A percentile compares a stretch with the other conserved stretches of the same genome.
Conservation (phyloP, 2,329 filamentous ascomycete genomes). For the Cryphonectria parasitica region DNA sequence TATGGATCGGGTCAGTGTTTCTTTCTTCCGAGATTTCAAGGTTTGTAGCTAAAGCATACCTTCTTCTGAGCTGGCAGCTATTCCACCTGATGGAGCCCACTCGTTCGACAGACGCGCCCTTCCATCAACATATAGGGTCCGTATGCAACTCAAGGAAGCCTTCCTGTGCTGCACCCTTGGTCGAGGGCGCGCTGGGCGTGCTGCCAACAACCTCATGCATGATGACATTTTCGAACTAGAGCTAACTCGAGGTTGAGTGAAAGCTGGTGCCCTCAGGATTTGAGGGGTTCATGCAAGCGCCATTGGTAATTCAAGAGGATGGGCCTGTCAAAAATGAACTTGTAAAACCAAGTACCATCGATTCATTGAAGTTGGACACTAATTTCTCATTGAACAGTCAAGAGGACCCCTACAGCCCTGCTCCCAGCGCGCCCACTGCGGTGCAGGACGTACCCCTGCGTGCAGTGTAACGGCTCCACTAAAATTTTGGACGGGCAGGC, state of each 20-base stretch:
- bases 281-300: neutral
- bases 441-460: conserved; percentile 17
- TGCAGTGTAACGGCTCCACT: conserved; percentile 20
- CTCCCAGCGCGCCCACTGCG: neutral
- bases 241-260: no score
- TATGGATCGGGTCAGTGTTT: conserved; percentile 34
- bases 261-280: neutral
- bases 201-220: conserved; percentile 14
- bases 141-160: conserved; percentile 5
- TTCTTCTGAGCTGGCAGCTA: conserved; percentile 60
- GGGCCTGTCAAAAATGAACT: neutral
- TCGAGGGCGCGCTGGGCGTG: conserved; percentile 5
- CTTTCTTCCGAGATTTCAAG: neutral
- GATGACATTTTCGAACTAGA: conserved; percentile 24
- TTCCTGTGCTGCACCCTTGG: conserved; percentile 12
- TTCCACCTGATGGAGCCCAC: conserved; percentile 78
- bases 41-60: conserved; percentile 40
- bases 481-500: conserved; percentile 26
- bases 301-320: neutral
- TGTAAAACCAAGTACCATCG: neutral
- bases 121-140: conserved; percentile 32
- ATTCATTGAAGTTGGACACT: neutral
- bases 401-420: neutral
- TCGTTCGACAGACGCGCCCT: conserved; percentile 66
- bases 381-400: neutral